Percentiles rank a stretch among this genome's conserved stretches.
phyloP scores from a whole-genome alignment of 495 filamentous ascomycete species.

The Collariella sp. region DNA sequence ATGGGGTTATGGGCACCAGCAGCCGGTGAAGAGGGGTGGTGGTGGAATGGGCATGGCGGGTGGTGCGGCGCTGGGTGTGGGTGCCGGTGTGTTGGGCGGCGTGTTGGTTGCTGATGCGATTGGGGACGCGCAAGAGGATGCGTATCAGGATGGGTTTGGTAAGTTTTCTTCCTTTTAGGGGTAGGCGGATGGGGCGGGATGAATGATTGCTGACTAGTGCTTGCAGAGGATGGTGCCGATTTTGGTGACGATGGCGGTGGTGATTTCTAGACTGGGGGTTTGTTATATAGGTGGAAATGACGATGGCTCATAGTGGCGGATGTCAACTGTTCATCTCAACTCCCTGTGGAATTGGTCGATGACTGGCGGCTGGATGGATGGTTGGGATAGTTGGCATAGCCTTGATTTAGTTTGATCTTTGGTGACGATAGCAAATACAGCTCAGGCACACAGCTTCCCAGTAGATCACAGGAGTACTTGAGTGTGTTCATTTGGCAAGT shows the following conservation, averaged over 20 bases:
- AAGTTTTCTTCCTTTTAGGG: constrained; percentile 9
- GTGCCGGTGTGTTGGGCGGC: constrained; percentile 68
- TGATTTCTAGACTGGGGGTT: constrained; percentile 41
- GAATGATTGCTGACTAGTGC: not conserved
- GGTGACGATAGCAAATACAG: too few species aligned
- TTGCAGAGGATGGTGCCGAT: constrained; percentile 21
- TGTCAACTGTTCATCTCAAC: too few species aligned
- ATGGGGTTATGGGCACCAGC: constrained; percentile 1
- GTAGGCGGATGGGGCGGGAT: not conserved
- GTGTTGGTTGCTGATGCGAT: constrained; percentile 57
- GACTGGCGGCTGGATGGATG: too few species aligned
- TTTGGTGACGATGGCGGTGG: constrained; percentile 36
- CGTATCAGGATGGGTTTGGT: constrained; percentile 40
- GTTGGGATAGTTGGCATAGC: too few species aligned
- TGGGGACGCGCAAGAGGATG: constrained; percentile 47
- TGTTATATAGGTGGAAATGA: too few species aligned
- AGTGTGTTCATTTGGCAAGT: not conserved
- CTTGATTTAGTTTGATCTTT: too few species aligned
- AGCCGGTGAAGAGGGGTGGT: constrained; percentile 14
- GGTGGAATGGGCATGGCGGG: constrained; percentile 59
- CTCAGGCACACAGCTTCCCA: too few species aligned
- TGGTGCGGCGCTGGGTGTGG: constrained; percentile 66
- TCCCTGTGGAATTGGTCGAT: too few species aligned
- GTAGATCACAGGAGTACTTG: too few species aligned
- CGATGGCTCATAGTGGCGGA: too few species aligned